Evolutionary conservation across 306 rosid species (phyloP), one percentile per base, ranked within the genome.

Genomic region (Prunus mira): DNA sequence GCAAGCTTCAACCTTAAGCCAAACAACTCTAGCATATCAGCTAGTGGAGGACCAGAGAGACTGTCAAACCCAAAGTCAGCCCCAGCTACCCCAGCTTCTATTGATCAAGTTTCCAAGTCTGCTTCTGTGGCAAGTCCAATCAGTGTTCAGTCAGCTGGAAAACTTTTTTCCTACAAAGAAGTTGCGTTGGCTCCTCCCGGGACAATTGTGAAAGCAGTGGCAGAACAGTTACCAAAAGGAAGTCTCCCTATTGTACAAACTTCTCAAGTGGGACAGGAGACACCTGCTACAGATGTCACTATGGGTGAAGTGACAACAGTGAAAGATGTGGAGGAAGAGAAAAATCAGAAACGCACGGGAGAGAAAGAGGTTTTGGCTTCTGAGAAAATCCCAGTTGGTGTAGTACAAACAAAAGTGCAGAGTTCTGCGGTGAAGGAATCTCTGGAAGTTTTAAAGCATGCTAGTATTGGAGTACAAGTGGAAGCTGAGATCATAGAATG

Each of bases 131-230:
- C 76, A 22, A 83, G 84, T 81, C 46, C 84, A 45, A 65, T 84
- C 73, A 84, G 87, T 78, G 88, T 92, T 74, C 96, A 90, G 88
- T 82, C 89, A 56, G 85, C 93, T 18, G 91, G 97, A 56, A 92
- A 95, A 74, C 90, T 87, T 50, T 92, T 92, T 84, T 95, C 98
- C 19, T 92, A 95, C 86, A 95, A 95, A 87, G 97, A 95, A 89
- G 98, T 95, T 88, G 98, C 97, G 51, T 79, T 95, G 77, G 98
- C 98, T 79, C 97, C 96, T 11, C 98, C 98, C 25, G 97, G 98
- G 67, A 90, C 97, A 56, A 95, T 92, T 84, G 98, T 95, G 70
- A 95, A 90, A 88, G 97, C 90, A 28, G 97, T 88, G 77, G 83
- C 91, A 34, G 97, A 92, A 74, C 91, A 89, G 85, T 72, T 86